A percentile compares a stretch with the other conserved stretches of the same genome.
Conservation (phyloP, 192 early-diverging fungal genomes). For the Diversispora eburnea region DNA sequence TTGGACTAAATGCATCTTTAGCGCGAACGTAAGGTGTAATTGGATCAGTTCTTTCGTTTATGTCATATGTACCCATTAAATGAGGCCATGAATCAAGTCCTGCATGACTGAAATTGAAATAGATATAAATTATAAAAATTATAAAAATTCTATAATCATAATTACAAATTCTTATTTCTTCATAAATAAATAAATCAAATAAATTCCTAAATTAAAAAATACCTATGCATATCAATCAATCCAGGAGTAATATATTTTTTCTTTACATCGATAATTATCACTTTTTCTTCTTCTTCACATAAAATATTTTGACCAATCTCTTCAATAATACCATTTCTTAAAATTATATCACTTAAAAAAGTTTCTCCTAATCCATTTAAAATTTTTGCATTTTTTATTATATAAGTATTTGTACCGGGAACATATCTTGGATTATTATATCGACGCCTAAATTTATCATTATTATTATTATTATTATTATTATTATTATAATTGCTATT, state of each 20-base stretch:
- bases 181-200: not conserved
- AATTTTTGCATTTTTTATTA: conserved; percentile 60
- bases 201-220: conserved; percentile 1
- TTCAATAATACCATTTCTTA: conserved; percentile 57
- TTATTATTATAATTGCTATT: not conserved
- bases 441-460: not conserved
- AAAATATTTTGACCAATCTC: conserved; percentile 39
- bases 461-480: not conserved
- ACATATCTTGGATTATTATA: conserved; percentile 45
- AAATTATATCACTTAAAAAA: conserved; percentile 47
- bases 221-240: conserved; percentile 72
- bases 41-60: conserved; percentile 63
- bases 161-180: not conserved
- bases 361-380: conserved; percentile 52
- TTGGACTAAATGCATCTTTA: conserved; percentile 68
- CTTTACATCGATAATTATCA: conserved; percentile 56
- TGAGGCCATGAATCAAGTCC: conserved; percentile 65
- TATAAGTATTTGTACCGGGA: conserved; percentile 33
- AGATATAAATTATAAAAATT: not conserved
- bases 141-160: not conserved
- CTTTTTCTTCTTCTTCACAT: conserved; percentile 29
- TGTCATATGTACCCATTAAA: conserved; percentile 51
- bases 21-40: conserved; percentile 58
- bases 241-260: conserved; percentile 72
- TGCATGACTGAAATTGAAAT: conserved; percentile 45